phyloP scores from a whole-genome alignment of 805 yeast species.

The Isabelozyma gotoi region DNA sequence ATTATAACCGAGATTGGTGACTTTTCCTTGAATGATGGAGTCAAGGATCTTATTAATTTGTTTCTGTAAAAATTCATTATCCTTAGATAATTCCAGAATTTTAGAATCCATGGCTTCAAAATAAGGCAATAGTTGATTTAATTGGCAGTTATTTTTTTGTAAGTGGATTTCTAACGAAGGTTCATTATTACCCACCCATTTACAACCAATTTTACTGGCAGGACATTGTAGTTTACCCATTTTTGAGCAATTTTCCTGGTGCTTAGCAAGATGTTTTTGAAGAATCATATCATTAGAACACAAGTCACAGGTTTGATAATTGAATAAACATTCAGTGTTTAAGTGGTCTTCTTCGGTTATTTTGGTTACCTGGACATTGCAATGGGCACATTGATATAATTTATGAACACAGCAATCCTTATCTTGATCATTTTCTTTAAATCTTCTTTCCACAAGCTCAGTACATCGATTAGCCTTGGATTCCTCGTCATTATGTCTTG shows the following conservation, averaged over 20 bases:
- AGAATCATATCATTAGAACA: slow-evolving; percentile 44
- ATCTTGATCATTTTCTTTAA: slow-evolving; percentile 6
- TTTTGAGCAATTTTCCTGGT: slow-evolving; percentile 42
- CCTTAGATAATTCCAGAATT: slow-evolving; percentile 26
- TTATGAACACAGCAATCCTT: slow-evolving; percentile 39
- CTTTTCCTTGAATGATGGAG: slow-evolving; percentile 48
- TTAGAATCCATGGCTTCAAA: slow-evolving; percentile 19
- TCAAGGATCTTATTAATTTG: slow-evolving; percentile 48
- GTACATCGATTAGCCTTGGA: slow-evolving; percentile 6
- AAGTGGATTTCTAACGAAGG: slow-evolving; percentile 37
- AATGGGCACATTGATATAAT: slow-evolving; percentile 33
- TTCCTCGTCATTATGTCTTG: slow-evolving; percentile 8
- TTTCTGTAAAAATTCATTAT: slow-evolving; percentile 39
- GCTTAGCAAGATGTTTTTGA: slow-evolving; percentile 33
- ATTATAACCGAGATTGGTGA: slow-evolving; percentile 50
- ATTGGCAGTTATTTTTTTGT: slow-evolving; percentile 28
- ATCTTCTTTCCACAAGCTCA: slow-evolving; percentile 15
- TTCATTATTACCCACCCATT: slow-evolving; percentile 41
- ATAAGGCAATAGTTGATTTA: slow-evolving; percentile 28
- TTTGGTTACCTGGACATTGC: slow-evolving; percentile 26
- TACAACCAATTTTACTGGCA: slow-evolving; percentile 48
- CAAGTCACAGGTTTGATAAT: slow-evolving; percentile 41
- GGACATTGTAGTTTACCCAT: slow-evolving; percentile 45
- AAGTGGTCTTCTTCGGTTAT: slow-evolving; percentile 35
- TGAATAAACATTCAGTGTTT: slow-evolving; percentile 36